Evolutionary conservation across 805 yeast genomes (phyloP), one percentile per base, ranked within the genome.

Genomic region (Monosporozyma unispora): DNA sequence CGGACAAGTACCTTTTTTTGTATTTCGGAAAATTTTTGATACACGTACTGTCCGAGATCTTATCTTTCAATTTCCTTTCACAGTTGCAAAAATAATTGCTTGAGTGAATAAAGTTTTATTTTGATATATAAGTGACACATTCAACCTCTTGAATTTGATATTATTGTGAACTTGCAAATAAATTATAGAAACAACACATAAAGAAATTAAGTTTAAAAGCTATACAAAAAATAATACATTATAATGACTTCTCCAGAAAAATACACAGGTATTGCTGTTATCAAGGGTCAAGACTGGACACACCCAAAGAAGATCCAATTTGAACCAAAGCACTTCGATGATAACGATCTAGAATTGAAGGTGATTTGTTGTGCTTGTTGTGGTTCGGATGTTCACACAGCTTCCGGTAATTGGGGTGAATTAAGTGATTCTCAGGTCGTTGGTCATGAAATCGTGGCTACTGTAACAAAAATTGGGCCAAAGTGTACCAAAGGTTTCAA

Each of bases 401-500:
- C 62, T 28, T 47, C 52, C 19, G 58, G 58, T 25, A 50, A 58
- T 41, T 61, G 65, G 64, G 57, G 60, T 23, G 48, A 45, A 6
- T 8, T 28, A 28, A 33, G 39, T 45, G 48, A 55, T 19, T 56
- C 76, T 8, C 73, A 71, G 58, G 71, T 76, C 55, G 83, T 79
- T 14, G 88, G 88, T 31, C 87, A 82, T 64, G 87, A 82, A 62
- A 74, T 82, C 53, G 68, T 82, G 41, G 87, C 87, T 38, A 69
- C 63, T 33, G 82, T 82, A 23, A 70, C 77, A n/a, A 72, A 69
- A 35, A 70, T 83, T 40, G 95, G 93, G 48, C 56, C 71, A n/a
- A 68, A 75, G 37, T 79, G 84, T 54, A 62, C 66, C 9, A 57
- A 61, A 9, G 68, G 70, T 52, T 48, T 73, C 67, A 69, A 77